Base-by-base conservation (phyloP, 2,329 filamentous ascomycete genomes). In the Monosporascus sp. region DNA sequence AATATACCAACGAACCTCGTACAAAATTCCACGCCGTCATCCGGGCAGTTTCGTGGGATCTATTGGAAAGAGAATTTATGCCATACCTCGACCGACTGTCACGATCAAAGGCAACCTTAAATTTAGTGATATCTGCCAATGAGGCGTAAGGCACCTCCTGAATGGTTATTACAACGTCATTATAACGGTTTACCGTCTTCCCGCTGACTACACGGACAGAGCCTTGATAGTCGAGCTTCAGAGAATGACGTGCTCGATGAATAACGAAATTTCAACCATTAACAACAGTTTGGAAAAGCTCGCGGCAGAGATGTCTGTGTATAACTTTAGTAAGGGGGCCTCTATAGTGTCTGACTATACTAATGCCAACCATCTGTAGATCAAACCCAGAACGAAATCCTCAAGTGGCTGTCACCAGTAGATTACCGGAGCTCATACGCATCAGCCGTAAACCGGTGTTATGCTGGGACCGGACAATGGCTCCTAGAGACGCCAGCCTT, bases 331-430 rank as follows among this genome's bases (percentile, higher is more conserved):
- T 35, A 35, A 14, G 31, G 11, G 9, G 9, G 31, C 11, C 31
- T 35, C 31, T 14, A 35, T 35, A 35, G 3, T 35, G 31, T 35
- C 31, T 14, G 9, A 31, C 8, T n/a, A 41, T 44, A 37, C 37
- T 51, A 31, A 51, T 38, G n/a, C 14, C 20, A 31, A 38, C 27
- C 9, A 3, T 9, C 9, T 31, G 9, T 31, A 54, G 52, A 25
- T 6, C 43, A 51, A 25, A n/a, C 22, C 17, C 41, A 46, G 14
- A 25, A 51, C 31, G 6, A 44, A 45, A 44, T 54, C 37, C 37
- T 54, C 43, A 47, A 48, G 44, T 54, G 52, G 52, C 39, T 54
- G 24, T 54, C 52, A 14, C 48, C 48, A 20, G 20, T 54, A 5
- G 52, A 54, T 35, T 45, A 25, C 17, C 51, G 44, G 52, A 49